These are phyloP conservation scores for Didymella pomorum DNA, from an alignment of 2,329 filamentous ascomycete species.

Conservation along the genomic window DNA sequence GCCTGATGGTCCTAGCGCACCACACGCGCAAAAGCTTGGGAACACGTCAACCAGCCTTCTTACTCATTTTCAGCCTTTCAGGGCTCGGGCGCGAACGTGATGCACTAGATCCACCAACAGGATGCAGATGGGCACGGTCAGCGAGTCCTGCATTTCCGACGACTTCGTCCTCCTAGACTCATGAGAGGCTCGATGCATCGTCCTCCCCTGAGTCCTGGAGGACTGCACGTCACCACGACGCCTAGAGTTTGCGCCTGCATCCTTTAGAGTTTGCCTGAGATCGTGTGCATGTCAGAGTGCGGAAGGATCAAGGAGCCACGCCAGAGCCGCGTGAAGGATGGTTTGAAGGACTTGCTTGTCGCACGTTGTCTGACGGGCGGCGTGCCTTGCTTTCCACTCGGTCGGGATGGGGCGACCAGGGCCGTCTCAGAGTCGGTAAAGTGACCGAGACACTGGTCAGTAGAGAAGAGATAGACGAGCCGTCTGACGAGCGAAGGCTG, in stretches of 20 bases:
- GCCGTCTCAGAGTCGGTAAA: slow-evolving; percentile 25
- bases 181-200: slow-evolving; percentile 23
- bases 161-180: slow-evolving; percentile 14
- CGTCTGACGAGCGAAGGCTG: slow-evolving; percentile 15
- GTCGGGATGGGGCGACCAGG: slow-evolving; percentile 30
- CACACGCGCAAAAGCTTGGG: slow-evolving; percentile 38
- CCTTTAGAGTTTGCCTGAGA: slow-evolving; percentile 6
- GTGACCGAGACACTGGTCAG: slow-evolving; percentile 21
- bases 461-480: not conserved
- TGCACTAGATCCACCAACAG: slow-evolving; percentile 21
- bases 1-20: slow-evolving; percentile 35
- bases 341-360: slow-evolving; percentile 24
- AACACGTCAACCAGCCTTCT: slow-evolving; percentile 44
- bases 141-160: slow-evolving; percentile 11
- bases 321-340: slow-evolving; percentile 22
- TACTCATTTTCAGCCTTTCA: slow-evolving; percentile 26
- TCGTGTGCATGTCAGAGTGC: slow-evolving; percentile 3
- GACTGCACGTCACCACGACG: slow-evolving; percentile 6
- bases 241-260: not conserved
- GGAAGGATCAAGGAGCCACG: slow-evolving; percentile 32
- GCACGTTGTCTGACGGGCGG: slow-evolving; percentile 28
- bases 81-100: slow-evolving; percentile 16
- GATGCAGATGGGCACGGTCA: slow-evolving; percentile 1
- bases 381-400: slow-evolving; percentile 27
- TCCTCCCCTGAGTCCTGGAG: slow-evolving; percentile 16